A percentile compares a stretch with the other conserved stretches of the same genome.
phyloP scores from a whole-genome alignment of 2,329 filamentous ascomycete genomes.

The Coniochaeta pulveracea region DNA sequence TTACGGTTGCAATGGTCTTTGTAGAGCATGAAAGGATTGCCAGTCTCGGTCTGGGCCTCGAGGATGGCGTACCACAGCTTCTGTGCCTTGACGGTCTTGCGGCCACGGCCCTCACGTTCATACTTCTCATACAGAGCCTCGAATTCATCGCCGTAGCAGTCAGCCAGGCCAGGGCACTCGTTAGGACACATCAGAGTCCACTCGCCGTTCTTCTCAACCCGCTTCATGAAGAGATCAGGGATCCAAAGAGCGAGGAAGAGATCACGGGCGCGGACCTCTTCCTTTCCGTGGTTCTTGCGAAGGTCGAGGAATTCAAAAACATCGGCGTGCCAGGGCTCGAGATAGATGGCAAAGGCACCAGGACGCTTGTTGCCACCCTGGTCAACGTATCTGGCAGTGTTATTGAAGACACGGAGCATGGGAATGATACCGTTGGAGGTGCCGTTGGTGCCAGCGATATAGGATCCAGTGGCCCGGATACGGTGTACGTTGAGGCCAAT shows the following conservation, averaged over 20 bases:
- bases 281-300: constrained; percentile 98
- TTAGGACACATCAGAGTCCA: constrained; percentile 99
- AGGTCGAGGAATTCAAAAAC: constrained; percentile 96
- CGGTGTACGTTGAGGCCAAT: constrained; percentile 95
- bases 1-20: constrained; percentile 98
- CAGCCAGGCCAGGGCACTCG: constrained; percentile 87
- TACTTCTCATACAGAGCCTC: constrained; percentile 91
- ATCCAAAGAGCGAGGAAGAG: constrained; percentile 98
- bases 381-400: constrained; percentile 96
- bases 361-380: constrained; percentile 99
- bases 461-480: constrained; percentile 93
- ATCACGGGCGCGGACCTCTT: constrained; percentile 92
- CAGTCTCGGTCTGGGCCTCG: constrained; percentile 96
- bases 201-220: constrained; percentile 89
- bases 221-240: constrained; percentile 99
- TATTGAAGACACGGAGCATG: constrained; percentile 98
- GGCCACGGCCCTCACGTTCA: constrained; percentile 76
- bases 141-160: constrained; percentile 96
- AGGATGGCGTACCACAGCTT: constrained; percentile 99
- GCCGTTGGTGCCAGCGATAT: constrained; percentile 96
- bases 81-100: constrained; percentile 88
- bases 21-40: constrained; percentile 99
- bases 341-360: constrained; percentile 95
- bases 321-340: constrained; percentile 98
- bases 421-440: constrained; percentile 95